Percentiles rank a stretch among this genome's conserved stretches.
phyloP scores from a whole-genome alignment of 129 eudicot genomes.

The Flaveria bidentis region DNA sequence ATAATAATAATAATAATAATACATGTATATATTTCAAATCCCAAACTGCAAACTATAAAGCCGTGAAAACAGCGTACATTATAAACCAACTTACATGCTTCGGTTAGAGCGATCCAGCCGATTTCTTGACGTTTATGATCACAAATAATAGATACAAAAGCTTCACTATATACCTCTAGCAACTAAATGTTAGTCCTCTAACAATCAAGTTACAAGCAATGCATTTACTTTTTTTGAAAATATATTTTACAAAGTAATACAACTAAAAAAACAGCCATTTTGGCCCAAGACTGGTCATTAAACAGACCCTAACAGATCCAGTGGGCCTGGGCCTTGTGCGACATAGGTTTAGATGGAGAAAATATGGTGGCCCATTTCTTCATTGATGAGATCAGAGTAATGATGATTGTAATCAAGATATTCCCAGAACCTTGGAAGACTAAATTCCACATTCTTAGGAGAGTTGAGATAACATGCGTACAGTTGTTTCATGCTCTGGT shows the following conservation, averaged over 20 bases:
- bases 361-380: conserved; percentile 47
- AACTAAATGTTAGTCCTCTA: background rate
- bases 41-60: background rate
- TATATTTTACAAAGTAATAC: background rate
- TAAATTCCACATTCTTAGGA: conserved; percentile 78
- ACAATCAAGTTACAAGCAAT: background rate
- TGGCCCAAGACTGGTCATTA: background rate
- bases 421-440: conserved; percentile 88
- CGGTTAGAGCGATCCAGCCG: too few relatives aligned
- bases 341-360: conserved; percentile 33
- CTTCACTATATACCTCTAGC: background rate
- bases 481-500: conserved; percentile 56
- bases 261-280: background rate
- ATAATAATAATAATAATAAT: too few relatives aligned
- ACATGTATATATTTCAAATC: too few relatives aligned
- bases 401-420: conserved; percentile 74
- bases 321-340: background rate
- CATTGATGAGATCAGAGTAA: conserved; percentile 51
- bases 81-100: background rate
- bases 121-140: too few relatives aligned
- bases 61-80: too few relatives aligned
- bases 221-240: background rate
- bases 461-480: conserved; percentile 66
- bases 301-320: background rate
- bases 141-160: background rate